These are phyloP conservation scores for Trametes cubensis DNA, from an alignment of 768 basidiomycete species.

Conservation along the genomic window DNA sequence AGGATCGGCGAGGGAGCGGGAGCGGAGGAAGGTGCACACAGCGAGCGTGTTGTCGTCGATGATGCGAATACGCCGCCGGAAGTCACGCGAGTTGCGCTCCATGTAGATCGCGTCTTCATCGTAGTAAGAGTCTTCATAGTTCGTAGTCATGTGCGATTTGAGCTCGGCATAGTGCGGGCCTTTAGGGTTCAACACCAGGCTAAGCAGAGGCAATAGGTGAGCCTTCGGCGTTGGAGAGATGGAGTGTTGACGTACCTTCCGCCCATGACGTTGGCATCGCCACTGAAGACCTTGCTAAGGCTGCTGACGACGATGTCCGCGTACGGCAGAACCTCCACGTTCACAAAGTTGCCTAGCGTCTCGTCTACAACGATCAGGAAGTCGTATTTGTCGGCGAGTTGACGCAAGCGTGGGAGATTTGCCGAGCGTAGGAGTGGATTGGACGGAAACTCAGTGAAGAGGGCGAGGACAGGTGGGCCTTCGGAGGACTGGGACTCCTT, in stretches of 20 bases:
- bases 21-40: conserved; percentile 76
- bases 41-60: conserved; percentile 85
- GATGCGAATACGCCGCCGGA: conserved; percentile 66
- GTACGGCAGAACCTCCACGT: conserved; percentile 85
- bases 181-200: conserved; percentile 85
- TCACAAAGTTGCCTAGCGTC: conserved; percentile 92
- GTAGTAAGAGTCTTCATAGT: conserved; percentile 87
- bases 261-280: conserved; percentile 95
- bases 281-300: conserved; percentile 93
- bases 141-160: conserved; percentile 55
- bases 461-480: conserved; percentile 67
- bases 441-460: conserved; percentile 94
- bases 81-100: conserved; percentile 98
- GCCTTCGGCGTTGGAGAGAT: neutral
- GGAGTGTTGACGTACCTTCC: conserved; percentile 67
- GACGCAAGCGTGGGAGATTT: conserved; percentile 71
- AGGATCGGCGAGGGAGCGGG: conserved; percentile 47
- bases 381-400: conserved; percentile 83
- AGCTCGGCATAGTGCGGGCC: conserved; percentile 68
- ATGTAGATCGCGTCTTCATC: conserved; percentile 93
- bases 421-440: conserved; percentile 92
- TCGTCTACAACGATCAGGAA: conserved; percentile 93
- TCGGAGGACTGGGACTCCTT: conserved; percentile 45
- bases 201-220: conserved; percentile 34
- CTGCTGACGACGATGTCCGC: conserved; percentile 92